Conservation (phyloP, 148 eudicot species). For the Rhododendron williamsianum region DNA sequence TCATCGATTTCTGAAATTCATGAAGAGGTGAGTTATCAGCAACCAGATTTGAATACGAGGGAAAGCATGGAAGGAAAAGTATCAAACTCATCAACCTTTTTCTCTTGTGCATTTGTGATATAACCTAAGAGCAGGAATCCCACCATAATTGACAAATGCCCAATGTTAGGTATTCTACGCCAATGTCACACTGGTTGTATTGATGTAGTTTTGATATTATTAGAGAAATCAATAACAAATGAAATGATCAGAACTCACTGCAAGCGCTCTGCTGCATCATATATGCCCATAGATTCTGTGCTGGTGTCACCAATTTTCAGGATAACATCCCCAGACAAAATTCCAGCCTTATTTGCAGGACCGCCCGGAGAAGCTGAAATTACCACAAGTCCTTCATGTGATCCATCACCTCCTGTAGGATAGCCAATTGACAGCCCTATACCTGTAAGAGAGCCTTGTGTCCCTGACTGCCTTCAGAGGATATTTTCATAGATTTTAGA, state of each 20-base stretch:
- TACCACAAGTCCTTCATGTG: conserved; percentile 64
- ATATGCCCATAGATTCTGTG: conserved; percentile 77
- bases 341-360: conserved; percentile 84
- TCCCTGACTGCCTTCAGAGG: conserved; percentile 97
- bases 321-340: conserved; percentile 75
- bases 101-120: not conserved
- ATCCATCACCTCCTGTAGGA: conserved; percentile 49
- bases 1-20: not conserved
- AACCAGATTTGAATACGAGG: not conserved
- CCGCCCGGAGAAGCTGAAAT: conserved; percentile 89
- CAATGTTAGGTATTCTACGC: not conserved
- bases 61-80: not conserved
- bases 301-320: conserved; percentile 70
- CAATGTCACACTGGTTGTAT: not conserved
- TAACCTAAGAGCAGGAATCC: not conserved
- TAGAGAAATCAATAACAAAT: not conserved
- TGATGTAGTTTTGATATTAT: not conserved
- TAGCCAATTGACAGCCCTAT: conserved; percentile 94
- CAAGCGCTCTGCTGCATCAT: conserved; percentile 91
- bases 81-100: not conserved
- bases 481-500: conserved; percentile 29
- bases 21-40: not conserved
- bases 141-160: not conserved
- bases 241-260: conserved; percentile 49
- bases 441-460: conserved; percentile 87